Conservation (phyloP, 2,329 filamentous ascomycete genomes). For the Rhynchosporium graminicola region DNA sequence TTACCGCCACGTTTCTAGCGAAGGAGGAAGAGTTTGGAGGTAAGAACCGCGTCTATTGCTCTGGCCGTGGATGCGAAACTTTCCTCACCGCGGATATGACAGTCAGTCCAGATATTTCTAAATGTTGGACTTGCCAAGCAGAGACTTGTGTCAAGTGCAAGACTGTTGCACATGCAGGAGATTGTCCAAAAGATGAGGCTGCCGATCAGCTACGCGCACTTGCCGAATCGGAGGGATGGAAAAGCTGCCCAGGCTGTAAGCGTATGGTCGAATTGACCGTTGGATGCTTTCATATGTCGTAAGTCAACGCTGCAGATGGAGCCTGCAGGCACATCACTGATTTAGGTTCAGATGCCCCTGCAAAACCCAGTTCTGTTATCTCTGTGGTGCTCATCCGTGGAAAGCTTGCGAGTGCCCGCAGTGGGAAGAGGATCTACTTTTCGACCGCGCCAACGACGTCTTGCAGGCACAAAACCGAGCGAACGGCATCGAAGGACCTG, state of each 20-base stretch:
- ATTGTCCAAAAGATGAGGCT: constrained; percentile 49
- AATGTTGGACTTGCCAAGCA: constrained; percentile 40
- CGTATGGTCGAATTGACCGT: constrained; percentile 48
- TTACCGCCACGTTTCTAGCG: constrained; percentile 43
- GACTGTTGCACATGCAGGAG: constrained; percentile 43
- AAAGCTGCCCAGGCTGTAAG: constrained; percentile 44
- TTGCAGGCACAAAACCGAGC: constrained; percentile 23
- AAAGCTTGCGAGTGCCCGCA: constrained; percentile 42
- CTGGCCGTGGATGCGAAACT: constrained; percentile 43
- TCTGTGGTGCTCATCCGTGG: constrained; percentile 38
- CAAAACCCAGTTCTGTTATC: constrained; percentile 49
- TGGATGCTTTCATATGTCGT: constrained; percentile 59
- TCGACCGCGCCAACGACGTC: constrained; percentile 38
- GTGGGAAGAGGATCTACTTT: constrained; percentile 43
- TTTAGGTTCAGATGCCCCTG: constrained; percentile 46
- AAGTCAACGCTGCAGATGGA: constrained; percentile 34
- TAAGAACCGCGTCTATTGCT: constrained; percentile 52
- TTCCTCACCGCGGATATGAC: constrained; percentile 47
- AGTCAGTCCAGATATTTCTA: constrained; percentile 42
- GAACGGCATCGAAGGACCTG: constrained; percentile 2
- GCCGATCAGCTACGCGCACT: constrained; percentile 44
- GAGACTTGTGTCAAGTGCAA: constrained; percentile 55
- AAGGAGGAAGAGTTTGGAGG: constrained; percentile 52
- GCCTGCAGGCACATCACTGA: background rate
- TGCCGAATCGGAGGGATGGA: constrained; percentile 49